Evolutionary conservation across 2,329 filamentous ascomycete species (phyloP).

Genomic region (Cryoendolithus antarcticus): DNA sequence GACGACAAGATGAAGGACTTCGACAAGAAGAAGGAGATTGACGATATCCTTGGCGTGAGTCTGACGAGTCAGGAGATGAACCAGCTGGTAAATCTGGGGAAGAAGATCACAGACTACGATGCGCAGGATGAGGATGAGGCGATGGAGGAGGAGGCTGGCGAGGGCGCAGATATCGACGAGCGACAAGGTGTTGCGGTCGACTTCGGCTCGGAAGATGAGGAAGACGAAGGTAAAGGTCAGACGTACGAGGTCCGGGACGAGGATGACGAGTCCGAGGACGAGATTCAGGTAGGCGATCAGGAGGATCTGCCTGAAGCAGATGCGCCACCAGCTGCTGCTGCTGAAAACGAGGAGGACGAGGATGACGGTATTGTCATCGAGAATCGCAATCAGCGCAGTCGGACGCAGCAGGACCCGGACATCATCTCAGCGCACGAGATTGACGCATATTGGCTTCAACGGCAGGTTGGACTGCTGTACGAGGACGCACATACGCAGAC

Average conservation of each 20-base stretch:
- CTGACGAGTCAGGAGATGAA: conserved; percentile 89
- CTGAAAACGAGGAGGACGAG: conserved; percentile 39
- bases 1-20: conserved; percentile 93
- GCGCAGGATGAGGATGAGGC: conserved; percentile 91
- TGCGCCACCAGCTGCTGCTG: conserved; percentile 35
- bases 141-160: conserved; percentile 57
- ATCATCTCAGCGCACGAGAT: conserved; percentile 75
- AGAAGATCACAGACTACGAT: conserved; percentile 98
- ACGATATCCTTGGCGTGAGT: conserved; percentile 76
- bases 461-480: conserved; percentile 80
- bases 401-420: conserved; percentile 40
- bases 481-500: conserved; percentile 86
- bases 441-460: conserved; percentile 93
- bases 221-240: conserved; percentile 65
- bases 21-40: conserved; percentile 95
- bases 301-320: conserved; percentile 26
- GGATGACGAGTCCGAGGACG: conserved; percentile 66
- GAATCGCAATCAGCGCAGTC: conserved; percentile 42
- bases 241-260: conserved; percentile 77
- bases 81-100: conserved; percentile 86
- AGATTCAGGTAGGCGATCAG: conserved; percentile 31
- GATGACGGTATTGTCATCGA: conserved; percentile 82
- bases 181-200: conserved; percentile 94
- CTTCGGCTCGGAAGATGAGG: conserved; percentile 77
- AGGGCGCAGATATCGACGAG: conserved; percentile 72